phyloP scores from a whole-genome alignment of 192 early-diverging fungal genomes.

The Neocallimastix lanati region DNA sequence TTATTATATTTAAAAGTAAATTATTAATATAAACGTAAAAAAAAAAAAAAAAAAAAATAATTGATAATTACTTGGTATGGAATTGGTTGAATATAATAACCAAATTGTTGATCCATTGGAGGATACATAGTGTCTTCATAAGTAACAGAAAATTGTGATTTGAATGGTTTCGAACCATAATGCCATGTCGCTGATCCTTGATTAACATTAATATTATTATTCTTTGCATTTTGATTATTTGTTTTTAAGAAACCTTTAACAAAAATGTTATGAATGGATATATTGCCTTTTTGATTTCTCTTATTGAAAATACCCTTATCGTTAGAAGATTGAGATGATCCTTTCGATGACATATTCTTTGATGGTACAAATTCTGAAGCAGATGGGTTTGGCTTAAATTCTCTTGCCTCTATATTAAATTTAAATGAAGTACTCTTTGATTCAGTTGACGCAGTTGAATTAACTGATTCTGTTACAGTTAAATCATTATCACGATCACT shows the following conservation, averaged over 20 bases:
- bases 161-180: slow-evolving; percentile 25
- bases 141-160: slow-evolving; percentile 25
- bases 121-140: slow-evolving; percentile 27
- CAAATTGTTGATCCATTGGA: neutral
- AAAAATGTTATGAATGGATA: neutral
- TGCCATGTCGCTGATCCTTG: slow-evolving; percentile 27
- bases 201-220: slow-evolving; percentile 2
- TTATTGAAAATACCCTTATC: neutral
- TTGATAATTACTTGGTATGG: neutral
- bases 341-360: slow-evolving; percentile 6
- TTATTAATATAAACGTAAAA: too few species aligned
- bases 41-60: too few species aligned
- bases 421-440: slow-evolving; percentile 22
- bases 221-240: slow-evolving; percentile 1
- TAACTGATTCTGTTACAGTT: neutral
- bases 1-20: too few species aligned
- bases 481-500: slow-evolving; percentile 2
- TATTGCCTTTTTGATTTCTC: neutral
- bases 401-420: slow-evolving; percentile 52
- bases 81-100: neutral
- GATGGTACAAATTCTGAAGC: slow-evolving; percentile 54
- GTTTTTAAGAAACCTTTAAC: neutral
- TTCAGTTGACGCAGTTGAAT: slow-evolving; percentile 5
- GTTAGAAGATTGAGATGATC: neutral
- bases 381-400: slow-evolving; percentile 55